Conservation (phyloP, 176 grass and related monocot species). For the Lolium rigidum region DNA sequence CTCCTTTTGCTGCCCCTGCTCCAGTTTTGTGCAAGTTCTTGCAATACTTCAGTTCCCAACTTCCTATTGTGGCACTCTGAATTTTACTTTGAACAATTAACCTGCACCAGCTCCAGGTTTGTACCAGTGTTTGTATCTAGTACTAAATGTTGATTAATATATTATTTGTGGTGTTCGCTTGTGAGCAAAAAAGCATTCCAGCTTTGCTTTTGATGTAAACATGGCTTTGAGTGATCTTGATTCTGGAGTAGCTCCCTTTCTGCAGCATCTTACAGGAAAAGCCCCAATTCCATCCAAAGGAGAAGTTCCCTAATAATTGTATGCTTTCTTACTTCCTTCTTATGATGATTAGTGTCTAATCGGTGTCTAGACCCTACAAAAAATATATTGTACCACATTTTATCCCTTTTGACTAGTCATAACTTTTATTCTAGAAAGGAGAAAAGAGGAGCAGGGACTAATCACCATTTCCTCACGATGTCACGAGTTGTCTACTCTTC, state of each 20-base stretch:
- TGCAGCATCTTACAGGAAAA: not conserved
- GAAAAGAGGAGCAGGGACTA: not conserved
- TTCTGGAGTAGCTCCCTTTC: constrained; percentile 31
- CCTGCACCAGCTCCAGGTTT: not conserved
- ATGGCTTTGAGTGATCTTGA: constrained; percentile 29
- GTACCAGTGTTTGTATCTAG: not conserved
- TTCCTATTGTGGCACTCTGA: not conserved
- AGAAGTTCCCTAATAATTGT: not conserved
- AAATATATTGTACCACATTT: not conserved
- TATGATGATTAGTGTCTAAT: not conserved
- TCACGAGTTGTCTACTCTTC: not conserved
- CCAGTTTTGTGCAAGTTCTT: not conserved
- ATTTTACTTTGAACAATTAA: constrained; percentile 10
- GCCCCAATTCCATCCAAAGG: constrained; percentile 22
- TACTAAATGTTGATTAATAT: not conserved
- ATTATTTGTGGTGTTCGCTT: constrained; percentile 24
- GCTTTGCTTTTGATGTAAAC: constrained; percentile 43
- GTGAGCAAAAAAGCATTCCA: constrained; percentile 20
- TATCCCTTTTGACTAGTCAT: constrained; percentile 11
- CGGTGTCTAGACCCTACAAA: constrained; percentile 21
- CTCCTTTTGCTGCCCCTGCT: not conserved
- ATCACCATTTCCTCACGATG: not conserved
- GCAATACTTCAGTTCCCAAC: not conserved
- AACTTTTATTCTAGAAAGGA: not conserved
- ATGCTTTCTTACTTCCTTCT: not conserved